These are phyloP conservation scores for Schrenkiella parvula DNA, from an alignment of 345 rosid species.

Conservation along the genomic window DNA sequence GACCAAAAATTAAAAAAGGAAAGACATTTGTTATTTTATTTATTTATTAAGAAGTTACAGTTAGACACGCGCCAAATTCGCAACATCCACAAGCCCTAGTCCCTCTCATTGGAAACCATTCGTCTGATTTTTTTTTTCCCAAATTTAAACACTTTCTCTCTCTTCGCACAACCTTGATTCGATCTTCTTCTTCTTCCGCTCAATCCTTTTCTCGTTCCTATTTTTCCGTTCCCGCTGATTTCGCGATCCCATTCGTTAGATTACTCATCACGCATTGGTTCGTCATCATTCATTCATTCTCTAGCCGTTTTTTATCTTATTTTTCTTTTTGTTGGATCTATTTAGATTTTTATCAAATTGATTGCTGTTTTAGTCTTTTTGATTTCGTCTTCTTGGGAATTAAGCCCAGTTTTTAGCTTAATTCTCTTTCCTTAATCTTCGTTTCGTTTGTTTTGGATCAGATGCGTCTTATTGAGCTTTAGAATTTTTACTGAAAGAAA, in stretches of 20 bases:
- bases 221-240: not conserved
- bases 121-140: not conserved
- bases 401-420: not conserved
- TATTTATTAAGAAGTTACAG: constrained; percentile 2
- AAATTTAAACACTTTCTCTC: not conserved
- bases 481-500: not conserved
- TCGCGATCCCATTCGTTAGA: constrained; percentile 14
- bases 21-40: not conserved
- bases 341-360: not conserved
- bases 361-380: not conserved
- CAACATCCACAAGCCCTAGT: constrained; percentile 2
- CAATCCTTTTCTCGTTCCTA: not conserved
- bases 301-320: constrained; percentile 4
- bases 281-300: constrained; percentile 1
- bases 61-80: constrained; percentile 30
- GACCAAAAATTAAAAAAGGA: not conserved
- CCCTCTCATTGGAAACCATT: not conserved
- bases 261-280: constrained; percentile 1
- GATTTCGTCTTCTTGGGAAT: not conserved
- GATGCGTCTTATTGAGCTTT: not conserved
- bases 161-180: not conserved
- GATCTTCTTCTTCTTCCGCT: constrained; percentile 9
- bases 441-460: not conserved
- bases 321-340: constrained; percentile 10
- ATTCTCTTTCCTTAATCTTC: not conserved